phyloP scores from a whole-genome alignment of 768 basidiomycete genomes.

The Coprinopsis sp. region DNA sequence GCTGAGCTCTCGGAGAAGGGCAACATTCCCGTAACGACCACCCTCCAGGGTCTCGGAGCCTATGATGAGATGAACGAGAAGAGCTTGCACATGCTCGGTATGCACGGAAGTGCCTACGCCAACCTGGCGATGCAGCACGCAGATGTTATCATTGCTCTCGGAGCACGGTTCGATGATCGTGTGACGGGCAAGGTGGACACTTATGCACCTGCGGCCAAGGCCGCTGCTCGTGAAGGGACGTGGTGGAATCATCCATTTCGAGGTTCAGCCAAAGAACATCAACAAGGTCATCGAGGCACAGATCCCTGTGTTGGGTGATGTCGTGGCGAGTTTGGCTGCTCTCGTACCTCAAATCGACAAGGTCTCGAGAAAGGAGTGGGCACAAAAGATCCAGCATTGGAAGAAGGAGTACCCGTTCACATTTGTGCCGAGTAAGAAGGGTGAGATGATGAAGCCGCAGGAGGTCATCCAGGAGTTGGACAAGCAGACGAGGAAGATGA shows the following conservation, averaged over 20 bases:
- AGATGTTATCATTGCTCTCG: slow-evolving; percentile 96
- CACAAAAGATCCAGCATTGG: slow-evolving; percentile 76
- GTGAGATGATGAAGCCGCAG: slow-evolving; percentile 87
- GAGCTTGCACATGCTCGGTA: slow-evolving; percentile 95
- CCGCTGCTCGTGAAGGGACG: slow-evolving; percentile 80
- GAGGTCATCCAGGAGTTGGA: slow-evolving; percentile 94
- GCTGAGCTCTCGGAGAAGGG: slow-evolving; percentile 73
- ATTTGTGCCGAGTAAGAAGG: slow-evolving; percentile 59
- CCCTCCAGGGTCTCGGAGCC: slow-evolving; percentile 90
- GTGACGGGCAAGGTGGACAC: slow-evolving; percentile 87
- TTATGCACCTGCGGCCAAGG: slow-evolving; percentile 88
- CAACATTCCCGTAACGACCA: slow-evolving; percentile 96
- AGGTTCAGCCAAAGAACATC: slow-evolving; percentile 97
- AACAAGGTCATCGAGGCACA: slow-evolving; percentile 98
- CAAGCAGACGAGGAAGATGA: slow-evolving; percentile 66
- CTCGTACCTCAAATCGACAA: slow-evolving; percentile 76
- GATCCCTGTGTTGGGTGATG: slow-evolving; percentile 92
- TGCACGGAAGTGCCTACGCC: slow-evolving; percentile 97
- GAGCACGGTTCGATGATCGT: slow-evolving; percentile 95
- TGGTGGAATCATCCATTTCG: slow-evolving; percentile 98
- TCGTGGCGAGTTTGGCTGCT: slow-evolving; percentile 72
- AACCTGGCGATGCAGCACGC: slow-evolving; percentile 98
- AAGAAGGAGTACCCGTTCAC: slow-evolving; percentile 90
- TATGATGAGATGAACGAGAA: slow-evolving; percentile 88
- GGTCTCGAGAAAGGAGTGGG: slow-evolving; percentile 73